Percentiles rank a stretch among this genome's conserved stretches.
These are phyloP conservation scores for Dioszegia hungarica DNA, from an alignment of 768 basidiomycete species.

Conservation along the genomic window DNA sequence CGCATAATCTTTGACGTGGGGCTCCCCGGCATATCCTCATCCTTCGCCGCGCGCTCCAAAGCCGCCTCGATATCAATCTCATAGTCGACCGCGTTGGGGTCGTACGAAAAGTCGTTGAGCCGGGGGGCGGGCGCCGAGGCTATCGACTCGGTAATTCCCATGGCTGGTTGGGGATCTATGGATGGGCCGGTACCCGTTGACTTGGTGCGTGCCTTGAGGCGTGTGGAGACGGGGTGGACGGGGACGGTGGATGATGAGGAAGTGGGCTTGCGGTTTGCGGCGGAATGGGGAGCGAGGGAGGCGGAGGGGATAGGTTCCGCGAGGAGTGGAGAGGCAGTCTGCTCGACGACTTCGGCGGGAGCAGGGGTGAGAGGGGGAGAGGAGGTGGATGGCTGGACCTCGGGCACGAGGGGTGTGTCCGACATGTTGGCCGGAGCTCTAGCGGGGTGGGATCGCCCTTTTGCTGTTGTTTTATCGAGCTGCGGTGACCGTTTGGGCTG, in stretches of 20 bases:
- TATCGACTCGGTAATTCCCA: slow-evolving; percentile 37
- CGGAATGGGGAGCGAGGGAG: neutral
- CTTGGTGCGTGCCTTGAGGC: neutral
- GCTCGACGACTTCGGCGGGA: neutral
- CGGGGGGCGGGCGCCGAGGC: slow-evolving; percentile 36
- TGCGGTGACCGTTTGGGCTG: too few relatives aligned
- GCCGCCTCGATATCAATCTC: slow-evolving; percentile 26
- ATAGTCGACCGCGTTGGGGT: slow-evolving; percentile 10
- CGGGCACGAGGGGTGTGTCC: neutral
- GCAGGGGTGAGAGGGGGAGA: slow-evolving; percentile 5
- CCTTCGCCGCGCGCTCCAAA: slow-evolving; percentile 3
- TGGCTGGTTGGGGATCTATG: slow-evolving; percentile 1
- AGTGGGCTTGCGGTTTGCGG: neutral
- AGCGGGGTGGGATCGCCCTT: too few relatives aligned
- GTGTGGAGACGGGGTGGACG: neutral
- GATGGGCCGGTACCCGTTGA: neutral
- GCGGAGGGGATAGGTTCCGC: neutral
- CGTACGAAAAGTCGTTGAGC: slow-evolving; percentile 27
- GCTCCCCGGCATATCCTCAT: slow-evolving; percentile 32
- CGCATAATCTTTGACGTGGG: slow-evolving; percentile 36
- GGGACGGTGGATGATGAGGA: slow-evolving; percentile 3
- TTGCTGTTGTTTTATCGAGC: too few relatives aligned
- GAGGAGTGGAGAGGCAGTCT: neutral
- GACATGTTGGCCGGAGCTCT: neutral
- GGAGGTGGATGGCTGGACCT: neutral